Conservation (phyloP, 495 filamentous ascomycete genomes). For the Echria macrotheca region DNA sequence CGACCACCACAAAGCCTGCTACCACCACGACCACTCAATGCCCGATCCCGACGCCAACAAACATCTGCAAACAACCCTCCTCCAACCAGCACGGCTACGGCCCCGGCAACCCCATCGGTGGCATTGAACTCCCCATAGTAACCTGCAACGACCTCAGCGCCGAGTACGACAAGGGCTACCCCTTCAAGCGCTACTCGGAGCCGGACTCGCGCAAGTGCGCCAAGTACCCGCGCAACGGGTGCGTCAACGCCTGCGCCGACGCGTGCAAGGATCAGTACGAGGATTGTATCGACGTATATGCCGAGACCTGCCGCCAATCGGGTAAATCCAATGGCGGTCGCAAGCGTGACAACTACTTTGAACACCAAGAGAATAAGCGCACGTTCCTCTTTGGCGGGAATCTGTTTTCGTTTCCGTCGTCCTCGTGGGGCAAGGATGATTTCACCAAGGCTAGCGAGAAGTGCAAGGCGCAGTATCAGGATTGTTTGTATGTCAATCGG, state of each 20-base stretch:
- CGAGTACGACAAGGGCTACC: constrained; percentile 31
- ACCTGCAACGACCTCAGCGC: constrained; percentile 44
- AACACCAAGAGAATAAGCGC: constrained; percentile 14
- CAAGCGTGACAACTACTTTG: background rate
- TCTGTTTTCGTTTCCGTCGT: too few species aligned
- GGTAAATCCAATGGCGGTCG: background rate
- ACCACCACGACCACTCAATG: constrained; percentile 23
- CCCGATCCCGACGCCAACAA: constrained; percentile 38
- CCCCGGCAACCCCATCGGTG: constrained; percentile 42
- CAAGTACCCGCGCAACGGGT: constrained; percentile 27
- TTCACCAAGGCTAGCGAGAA: constrained; percentile 28
- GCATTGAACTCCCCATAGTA: constrained; percentile 40
- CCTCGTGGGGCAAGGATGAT: too few species aligned
- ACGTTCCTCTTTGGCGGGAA: background rate
- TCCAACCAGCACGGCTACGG: constrained; percentile 33
- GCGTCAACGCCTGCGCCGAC: constrained; percentile 36
- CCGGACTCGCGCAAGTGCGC: constrained; percentile 31
- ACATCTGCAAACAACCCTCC: constrained; percentile 41
- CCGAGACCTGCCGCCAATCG: constrained; percentile 34
- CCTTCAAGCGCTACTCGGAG: constrained; percentile 44
- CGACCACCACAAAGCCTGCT: constrained; percentile 15
- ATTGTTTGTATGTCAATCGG: constrained; percentile 28
- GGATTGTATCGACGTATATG: constrained; percentile 40
- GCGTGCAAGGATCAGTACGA: constrained; percentile 47
- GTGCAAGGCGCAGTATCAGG: constrained; percentile 37